Evolutionary conservation across 1,284 basidiomycete genomes (phyloP).

Genomic region (Sporisorium graminicola): DNA sequence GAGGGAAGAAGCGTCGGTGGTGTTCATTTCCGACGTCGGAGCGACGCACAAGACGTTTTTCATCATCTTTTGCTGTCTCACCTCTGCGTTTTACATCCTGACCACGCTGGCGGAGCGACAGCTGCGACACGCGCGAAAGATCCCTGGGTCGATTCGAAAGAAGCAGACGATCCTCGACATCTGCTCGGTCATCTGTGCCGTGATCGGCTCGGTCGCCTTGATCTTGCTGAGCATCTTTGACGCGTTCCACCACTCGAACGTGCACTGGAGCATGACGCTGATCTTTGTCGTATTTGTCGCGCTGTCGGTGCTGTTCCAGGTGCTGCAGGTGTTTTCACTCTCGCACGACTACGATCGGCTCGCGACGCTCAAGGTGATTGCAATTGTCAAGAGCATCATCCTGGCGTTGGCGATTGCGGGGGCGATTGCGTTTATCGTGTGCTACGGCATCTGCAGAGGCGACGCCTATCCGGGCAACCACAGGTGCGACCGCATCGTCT

Average conservation of each 20-base stretch:
- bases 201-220: constrained; percentile 71
- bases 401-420: constrained; percentile 70
- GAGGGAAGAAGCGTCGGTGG: constrained; percentile 69
- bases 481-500: constrained; percentile 71
- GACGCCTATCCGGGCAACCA: constrained; percentile 45
- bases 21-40: constrained; percentile 73
- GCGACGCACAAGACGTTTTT: constrained; percentile 68
- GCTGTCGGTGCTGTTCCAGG: constrained; percentile 72
- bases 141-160: constrained; percentile 71
- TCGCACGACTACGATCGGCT: constrained; percentile 71
- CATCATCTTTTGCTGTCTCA: constrained; percentile 57
- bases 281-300: constrained; percentile 73
- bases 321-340: constrained; percentile 71
- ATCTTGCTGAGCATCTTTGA: constrained; percentile 71
- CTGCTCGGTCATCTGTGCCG: constrained; percentile 71
- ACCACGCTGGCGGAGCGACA: constrained; percentile 72
- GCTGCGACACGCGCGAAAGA: constrained; percentile 72
- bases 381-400: constrained; percentile 72
- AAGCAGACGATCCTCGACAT: constrained; percentile 70
- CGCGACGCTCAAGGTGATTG: constrained; percentile 70
- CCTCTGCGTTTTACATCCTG: constrained; percentile 67
- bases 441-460: constrained; percentile 68
- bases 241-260: constrained; percentile 70
- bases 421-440: constrained; percentile 72
- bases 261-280: constrained; percentile 73